Percentiles rank a stretch among this genome's conserved stretches.
Conservation (phyloP, 257 asterid species). For the Plantago ovata region DNA sequence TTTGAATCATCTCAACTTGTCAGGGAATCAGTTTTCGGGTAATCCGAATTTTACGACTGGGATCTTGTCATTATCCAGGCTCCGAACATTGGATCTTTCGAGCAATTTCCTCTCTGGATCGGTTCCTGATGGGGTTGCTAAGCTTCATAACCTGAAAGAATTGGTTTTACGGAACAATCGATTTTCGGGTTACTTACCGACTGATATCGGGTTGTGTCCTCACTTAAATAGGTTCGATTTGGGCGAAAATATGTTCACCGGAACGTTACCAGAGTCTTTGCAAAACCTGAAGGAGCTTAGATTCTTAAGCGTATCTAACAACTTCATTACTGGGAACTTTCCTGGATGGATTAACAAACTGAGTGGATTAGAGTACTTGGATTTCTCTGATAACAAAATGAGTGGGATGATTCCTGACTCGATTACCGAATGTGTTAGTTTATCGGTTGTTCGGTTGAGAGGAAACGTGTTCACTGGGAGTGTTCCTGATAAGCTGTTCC, state of each 20-base stretch:
- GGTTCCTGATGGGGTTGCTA: constrained; percentile 47
- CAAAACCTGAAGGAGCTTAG: constrained; percentile 40
- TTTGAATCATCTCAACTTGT: constrained; percentile 63
- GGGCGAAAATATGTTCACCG: constrained; percentile 48
- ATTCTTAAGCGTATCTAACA: constrained; percentile 41
- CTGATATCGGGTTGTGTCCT: constrained; percentile 71
- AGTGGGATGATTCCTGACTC: constrained; percentile 60
- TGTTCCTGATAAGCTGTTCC: constrained; percentile 58
- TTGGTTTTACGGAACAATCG: constrained; percentile 45
- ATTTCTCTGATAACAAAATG: constrained; percentile 47
- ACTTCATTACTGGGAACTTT: constrained; percentile 56
- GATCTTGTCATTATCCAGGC: constrained; percentile 51
- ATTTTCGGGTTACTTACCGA: constrained; percentile 61
- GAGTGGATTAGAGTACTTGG: constrained; percentile 42
- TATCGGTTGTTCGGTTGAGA: constrained; percentile 45
- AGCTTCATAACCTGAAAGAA: constrained; percentile 64
- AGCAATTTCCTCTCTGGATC: constrained; percentile 51
- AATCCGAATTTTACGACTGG: constrained; percentile 41
- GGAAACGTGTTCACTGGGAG: constrained; percentile 56
- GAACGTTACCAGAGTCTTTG: constrained; percentile 49
- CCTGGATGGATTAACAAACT: constrained; percentile 64
- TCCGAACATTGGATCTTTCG: constrained; percentile 74
- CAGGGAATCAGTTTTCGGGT: constrained; percentile 70
- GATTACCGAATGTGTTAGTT: constrained; percentile 29
- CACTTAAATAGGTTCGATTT: constrained; percentile 56